These are phyloP conservation scores for Gossypium australe DNA, from an alignment of 345 rosid genomes.

Conservation along the genomic window DNA sequence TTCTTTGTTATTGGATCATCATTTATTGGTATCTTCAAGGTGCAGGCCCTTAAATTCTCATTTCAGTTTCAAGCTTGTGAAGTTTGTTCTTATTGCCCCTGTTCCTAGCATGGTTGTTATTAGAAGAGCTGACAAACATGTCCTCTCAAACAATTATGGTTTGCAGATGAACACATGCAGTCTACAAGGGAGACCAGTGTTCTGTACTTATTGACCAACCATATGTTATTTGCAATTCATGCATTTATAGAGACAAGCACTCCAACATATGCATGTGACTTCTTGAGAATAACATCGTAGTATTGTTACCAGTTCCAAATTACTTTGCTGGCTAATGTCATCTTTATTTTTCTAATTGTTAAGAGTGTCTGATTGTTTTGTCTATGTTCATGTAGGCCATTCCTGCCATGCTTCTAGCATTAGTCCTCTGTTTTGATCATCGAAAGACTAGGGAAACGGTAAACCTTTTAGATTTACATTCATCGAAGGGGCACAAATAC, in stretches of 20 bases:
- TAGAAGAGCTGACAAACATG: not conserved
- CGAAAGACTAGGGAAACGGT: constrained; percentile 78
- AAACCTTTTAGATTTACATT: constrained; percentile 52
- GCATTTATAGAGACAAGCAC: not conserved
- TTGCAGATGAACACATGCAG: not conserved
- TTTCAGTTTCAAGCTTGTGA: not conserved
- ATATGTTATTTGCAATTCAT: not conserved
- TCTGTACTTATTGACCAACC: not conserved
- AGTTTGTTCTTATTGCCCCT: not conserved
- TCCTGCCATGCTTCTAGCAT: constrained; percentile 89
- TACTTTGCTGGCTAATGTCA: not conserved
- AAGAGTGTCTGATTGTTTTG: not conserved
- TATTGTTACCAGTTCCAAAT: not conserved
- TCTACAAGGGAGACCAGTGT: not conserved
- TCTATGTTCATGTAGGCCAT: constrained; percentile 53
- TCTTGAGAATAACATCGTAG: not conserved
- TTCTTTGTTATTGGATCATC: not conserved
- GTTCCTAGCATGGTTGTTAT: not conserved
- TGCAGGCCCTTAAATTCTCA: not conserved
- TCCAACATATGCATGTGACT: not conserved
- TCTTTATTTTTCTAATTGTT: not conserved
- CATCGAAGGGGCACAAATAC: constrained; percentile 78
- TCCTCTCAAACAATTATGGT: not conserved
- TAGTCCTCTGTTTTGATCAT: constrained; percentile 82
- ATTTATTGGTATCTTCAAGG: not conserved